Evolutionary conservation across 1,284 basidiomycete species (phyloP).

Genomic region (Anthracocystis panici-leucophaei): DNA sequence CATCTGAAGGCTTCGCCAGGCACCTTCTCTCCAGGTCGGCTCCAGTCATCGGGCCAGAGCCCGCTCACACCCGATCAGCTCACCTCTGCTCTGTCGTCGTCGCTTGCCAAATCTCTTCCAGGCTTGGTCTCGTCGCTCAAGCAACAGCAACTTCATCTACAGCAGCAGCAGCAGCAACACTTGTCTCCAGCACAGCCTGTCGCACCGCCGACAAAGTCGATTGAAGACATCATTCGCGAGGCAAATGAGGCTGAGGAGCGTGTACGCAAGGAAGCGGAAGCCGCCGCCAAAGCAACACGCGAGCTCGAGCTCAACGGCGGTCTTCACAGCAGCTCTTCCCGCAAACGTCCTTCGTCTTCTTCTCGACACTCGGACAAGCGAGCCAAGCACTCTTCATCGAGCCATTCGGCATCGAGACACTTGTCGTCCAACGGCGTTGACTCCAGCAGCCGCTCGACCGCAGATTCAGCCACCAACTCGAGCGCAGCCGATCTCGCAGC

Average conservation of each 20-base stretch:
- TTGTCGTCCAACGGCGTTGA: conserved; percentile 15
- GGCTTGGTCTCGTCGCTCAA: conserved; percentile 48
- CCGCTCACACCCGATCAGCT: conserved; percentile 38
- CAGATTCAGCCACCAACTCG: conserved; percentile 8
- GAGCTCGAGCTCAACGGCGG: conserved; percentile 32
- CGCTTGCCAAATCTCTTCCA: conserved; percentile 38
- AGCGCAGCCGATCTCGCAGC: conserved; percentile 15
- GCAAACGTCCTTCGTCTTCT: conserved; percentile 40
- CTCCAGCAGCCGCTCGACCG: conserved; percentile 6
- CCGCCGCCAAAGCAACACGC: conserved; percentile 36
- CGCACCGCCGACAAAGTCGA: conserved; percentile 44
- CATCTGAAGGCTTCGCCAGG: conserved; percentile 19
- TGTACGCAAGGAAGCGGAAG: conserved; percentile 50
- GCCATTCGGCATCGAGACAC: neutral
- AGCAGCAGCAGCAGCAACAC: conserved; percentile 24
- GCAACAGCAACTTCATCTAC: conserved; percentile 28
- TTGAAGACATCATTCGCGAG: conserved; percentile 67
- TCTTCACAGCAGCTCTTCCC: conserved; percentile 17
- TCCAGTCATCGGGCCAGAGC: conserved; percentile 32
- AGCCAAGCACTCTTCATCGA: conserved; percentile 33
- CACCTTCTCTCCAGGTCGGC: conserved; percentile 28
- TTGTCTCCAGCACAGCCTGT: conserved; percentile 19
- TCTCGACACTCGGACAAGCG: conserved; percentile 45
- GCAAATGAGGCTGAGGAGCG: conserved; percentile 62
- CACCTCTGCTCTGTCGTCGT: conserved; percentile 36